Evolutionary conservation across 2,329 filamentous ascomycete genomes (phyloP), one percentile per base, ranked within the genome.

Genomic region (Alternaria sp.): DNA sequence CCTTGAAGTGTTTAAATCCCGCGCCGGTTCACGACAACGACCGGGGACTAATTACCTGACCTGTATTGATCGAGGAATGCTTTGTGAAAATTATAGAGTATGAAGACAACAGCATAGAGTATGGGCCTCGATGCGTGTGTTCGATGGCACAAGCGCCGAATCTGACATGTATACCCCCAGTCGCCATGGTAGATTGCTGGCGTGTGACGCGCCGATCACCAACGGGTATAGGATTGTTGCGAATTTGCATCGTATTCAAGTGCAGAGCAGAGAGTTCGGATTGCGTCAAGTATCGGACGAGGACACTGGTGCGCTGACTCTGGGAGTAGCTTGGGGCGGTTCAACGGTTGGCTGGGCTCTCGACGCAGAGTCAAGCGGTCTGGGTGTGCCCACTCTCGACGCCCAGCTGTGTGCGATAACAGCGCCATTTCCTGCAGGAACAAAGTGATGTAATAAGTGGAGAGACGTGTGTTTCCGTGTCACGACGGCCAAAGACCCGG

Each of bases 401-500:
- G 49, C 60, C 49, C 60, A 59, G 55, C 55, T 26, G 26, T 26
- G 26, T 40, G 59, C 47, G 46, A 58, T 51, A 47, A 43, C 47
- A 52, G 59, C 26, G 46, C 55, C 30, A 59, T 30, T 32, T 40
- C 43, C 67, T 69, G 70, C 69, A 70, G 65, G 65, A 67, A 67
- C 65, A 61, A 59, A 43, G 68, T 73, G 72, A 76, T 77, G 75
- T 71, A 77, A 77, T 77, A 77, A 78, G 77, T 77, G 77, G 76
- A 77, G 76, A 77, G 73, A 71, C 68, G 71, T 70, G 67, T 77
- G 76, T 74, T 76, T 75, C 71, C 70, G 70, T 77, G 75, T 70
- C 69, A 78, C 75, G 65, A 68, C 74, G 70, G 73, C 67, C 69
- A 76, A 73, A 76, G 70, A 74, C 69, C 70, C 73, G 73, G 73